Base-by-base conservation (phyloP, 2,329 filamentous ascomycete genomes). In the Hymenotorrendiella dingleyae region DNA sequence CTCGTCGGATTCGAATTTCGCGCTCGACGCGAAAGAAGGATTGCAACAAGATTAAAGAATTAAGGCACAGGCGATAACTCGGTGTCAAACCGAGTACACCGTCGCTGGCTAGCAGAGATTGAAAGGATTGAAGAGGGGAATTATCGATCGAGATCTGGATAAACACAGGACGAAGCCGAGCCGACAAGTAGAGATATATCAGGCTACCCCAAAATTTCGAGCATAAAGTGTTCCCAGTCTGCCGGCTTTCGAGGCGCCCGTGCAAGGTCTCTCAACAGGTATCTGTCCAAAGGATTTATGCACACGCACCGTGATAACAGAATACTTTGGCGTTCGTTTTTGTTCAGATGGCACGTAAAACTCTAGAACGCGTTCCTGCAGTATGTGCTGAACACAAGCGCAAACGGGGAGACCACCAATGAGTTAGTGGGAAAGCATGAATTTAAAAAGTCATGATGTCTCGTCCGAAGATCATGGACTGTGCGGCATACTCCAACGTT, bases 11-110 rank as follows among this genome's bases (percentile, higher is more conserved):
- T 6, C 30, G 8, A 29, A 21, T 12, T 17, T 21, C 37, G 24
- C 24, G 9, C 21, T 28, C 14, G 16, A 20, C 29, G 17, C 17
- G 26, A 34, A 39, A 19, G 14, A 16, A 20, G 9, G 17, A 12
- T n/a, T 6, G 24, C 26, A 33, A 34, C 20, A 32, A 37, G 16
- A 28, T 19, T 27, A 34, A 22, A 19, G 17, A 17, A 37, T 37
- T 24, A 37, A 11, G 11, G 10, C 16, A 10, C 19, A 16, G 17
- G 7, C 2, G 22, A 28, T 22, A 32, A 23, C 12, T 33, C 21
- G 36, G 37, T 45, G 37, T 39, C 33, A 46, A 42, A 39, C 43
- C 34, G 36, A 42, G 9, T 20, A 35, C 14, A 21, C 36, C 30
- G 12, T 23, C 29, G 23, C 29, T 26, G 29, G 32, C 33, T 37